Conservation (phyloP, 2,329 filamentous ascomycete species). For the Neoascochyta sp. region DNA sequence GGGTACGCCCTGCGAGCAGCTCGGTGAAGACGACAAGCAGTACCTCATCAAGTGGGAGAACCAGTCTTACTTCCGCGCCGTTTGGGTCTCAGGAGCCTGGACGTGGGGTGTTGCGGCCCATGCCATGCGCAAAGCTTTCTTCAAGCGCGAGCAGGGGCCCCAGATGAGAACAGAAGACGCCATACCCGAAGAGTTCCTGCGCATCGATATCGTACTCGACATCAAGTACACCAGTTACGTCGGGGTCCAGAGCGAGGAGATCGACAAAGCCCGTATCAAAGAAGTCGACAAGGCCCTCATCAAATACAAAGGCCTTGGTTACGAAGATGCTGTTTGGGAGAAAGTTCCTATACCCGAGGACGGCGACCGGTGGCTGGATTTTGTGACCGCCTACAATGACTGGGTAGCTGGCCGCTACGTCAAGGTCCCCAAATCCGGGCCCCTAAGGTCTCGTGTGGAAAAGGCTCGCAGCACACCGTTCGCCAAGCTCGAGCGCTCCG, state of each 20-base stretch:
- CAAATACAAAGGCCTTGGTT: slow-evolving; percentile 89
- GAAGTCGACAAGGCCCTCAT: slow-evolving; percentile 72
- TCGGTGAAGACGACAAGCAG: slow-evolving; percentile 77
- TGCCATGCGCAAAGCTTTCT: slow-evolving; percentile 70
- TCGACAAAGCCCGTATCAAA: slow-evolving; percentile 67
- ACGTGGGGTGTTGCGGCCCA: slow-evolving; percentile 66
- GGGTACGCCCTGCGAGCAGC: slow-evolving; percentile 52
- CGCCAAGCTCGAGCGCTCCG: slow-evolving; percentile 60
- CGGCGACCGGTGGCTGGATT: slow-evolving; percentile 71
- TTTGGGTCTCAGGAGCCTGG: slow-evolving; percentile 89
- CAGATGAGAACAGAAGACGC: slow-evolving; percentile 72
- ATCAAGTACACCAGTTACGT: slow-evolving; percentile 64
- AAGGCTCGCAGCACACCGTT: slow-evolving; percentile 66
- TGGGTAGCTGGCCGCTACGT: slow-evolving; percentile 79
- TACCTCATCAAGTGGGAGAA: slow-evolving; percentile 88
- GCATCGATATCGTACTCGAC: slow-evolving; percentile 84
- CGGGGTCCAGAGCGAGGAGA: slow-evolving; percentile 59
- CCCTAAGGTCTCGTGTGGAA: slow-evolving; percentile 64
- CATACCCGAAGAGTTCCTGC: slow-evolving; percentile 80
- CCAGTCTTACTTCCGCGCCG: slow-evolving; percentile 74
- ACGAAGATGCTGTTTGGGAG: slow-evolving; percentile 91
- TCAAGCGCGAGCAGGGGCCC: slow-evolving; percentile 64
- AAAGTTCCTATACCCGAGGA: slow-evolving; percentile 64
- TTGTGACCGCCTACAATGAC: slow-evolving; percentile 78
- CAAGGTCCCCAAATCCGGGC: slow-evolving; percentile 50